Base-by-base conservation (phyloP, 257 asterid species). In the Fraxinus americana region DNA sequence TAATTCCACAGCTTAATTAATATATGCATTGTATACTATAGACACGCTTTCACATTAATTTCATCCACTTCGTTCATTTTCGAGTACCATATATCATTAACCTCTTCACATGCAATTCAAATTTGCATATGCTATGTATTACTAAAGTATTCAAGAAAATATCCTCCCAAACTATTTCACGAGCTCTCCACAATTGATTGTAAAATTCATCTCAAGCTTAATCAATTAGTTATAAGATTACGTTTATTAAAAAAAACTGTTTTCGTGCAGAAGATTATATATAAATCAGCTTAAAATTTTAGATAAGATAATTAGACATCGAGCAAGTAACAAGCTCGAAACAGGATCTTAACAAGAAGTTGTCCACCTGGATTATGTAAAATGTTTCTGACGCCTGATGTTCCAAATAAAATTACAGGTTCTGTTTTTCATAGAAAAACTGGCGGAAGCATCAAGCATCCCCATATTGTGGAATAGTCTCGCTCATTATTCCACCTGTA, bases 401-500 rank as follows among this genome's bases (percentile, higher is more conserved):
- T 61, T 27, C 36, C 27, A 30, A 72, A 48, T 10, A 76, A 45
- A 10, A 45, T 13, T 50, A 48, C 25, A 69, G 34, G 65, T 39
- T 45, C 19, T 52, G 23, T 34, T 34, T 68, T 71, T 48, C n/a
- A 52, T 52, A 68, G 61, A 23, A 77, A 19, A 11, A 76, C 34
- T 16, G 70, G 61, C 74, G 52, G 70, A 77, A 52, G 80, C 75
- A 30, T 70, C 67, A 6, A 30, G 39, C 50, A 34, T 71, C 25
- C 72, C 30, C 27, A 25, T 25, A 25, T 27, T 29, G 63, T 36
- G 35, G 35, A 69, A 69, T 35, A 69, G 48, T 27, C 71, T 66
- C 12, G 30, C 68, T 61, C 70, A 63, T 32, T 57, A 5, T 52
- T n/a, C 81, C 48, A 71, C 81, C 57, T 25, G 63, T 78, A 43